Percentiles rank a stretch among this genome's conserved stretches.
Conservation (phyloP, 1,139 yeast species). For the Protomyces arabidopsidicola region DNA sequence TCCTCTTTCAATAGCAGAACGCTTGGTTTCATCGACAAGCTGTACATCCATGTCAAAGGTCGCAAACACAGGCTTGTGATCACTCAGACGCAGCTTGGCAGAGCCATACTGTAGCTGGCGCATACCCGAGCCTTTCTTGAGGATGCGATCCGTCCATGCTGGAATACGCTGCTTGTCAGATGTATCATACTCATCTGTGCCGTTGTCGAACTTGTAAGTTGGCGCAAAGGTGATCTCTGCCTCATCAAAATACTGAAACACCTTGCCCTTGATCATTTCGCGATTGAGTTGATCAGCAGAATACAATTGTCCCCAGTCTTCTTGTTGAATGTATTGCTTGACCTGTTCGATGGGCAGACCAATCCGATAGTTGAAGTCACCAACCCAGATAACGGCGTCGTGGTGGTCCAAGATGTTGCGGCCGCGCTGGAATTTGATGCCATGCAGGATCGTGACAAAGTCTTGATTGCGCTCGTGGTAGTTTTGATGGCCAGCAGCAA, state of each 20-base stretch:
- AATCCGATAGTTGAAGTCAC: slow-evolving; percentile 89
- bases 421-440: slow-evolving; percentile 72
- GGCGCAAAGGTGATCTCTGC: slow-evolving; percentile 75
- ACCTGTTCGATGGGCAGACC: slow-evolving; percentile 71
- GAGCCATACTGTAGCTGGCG: slow-evolving; percentile 63
- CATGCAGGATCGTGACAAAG: slow-evolving; percentile 71
- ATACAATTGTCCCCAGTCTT: slow-evolving; percentile 51
- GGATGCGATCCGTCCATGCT: slow-evolving; percentile 90
- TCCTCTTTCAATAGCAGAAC: slow-evolving; percentile 53
- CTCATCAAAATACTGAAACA: slow-evolving; percentile 80
- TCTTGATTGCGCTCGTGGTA: slow-evolving; percentile 84
- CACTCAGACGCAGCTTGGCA: slow-evolving; percentile 63
- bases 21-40: slow-evolving; percentile 62
- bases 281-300: slow-evolving; percentile 74
- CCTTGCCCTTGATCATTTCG: slow-evolving; percentile 81
- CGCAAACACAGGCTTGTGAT: slow-evolving; percentile 90
- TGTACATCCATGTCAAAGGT: slow-evolving; percentile 63
- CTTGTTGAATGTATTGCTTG: slow-evolving; percentile 50
- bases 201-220: slow-evolving; percentile 89
- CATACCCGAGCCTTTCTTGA: slow-evolving; percentile 52
- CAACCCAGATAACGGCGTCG: slow-evolving; percentile 84
- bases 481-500: slow-evolving; percentile 88
- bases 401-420: slow-evolving; percentile 61
- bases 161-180: slow-evolving; percentile 91
- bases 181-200: slow-evolving; percentile 75